Evolutionary conservation across 2,329 filamentous ascomycete genomes (phyloP), one percentile per base, ranked within the genome.

Genomic region (Orbilia oligospora): DNA sequence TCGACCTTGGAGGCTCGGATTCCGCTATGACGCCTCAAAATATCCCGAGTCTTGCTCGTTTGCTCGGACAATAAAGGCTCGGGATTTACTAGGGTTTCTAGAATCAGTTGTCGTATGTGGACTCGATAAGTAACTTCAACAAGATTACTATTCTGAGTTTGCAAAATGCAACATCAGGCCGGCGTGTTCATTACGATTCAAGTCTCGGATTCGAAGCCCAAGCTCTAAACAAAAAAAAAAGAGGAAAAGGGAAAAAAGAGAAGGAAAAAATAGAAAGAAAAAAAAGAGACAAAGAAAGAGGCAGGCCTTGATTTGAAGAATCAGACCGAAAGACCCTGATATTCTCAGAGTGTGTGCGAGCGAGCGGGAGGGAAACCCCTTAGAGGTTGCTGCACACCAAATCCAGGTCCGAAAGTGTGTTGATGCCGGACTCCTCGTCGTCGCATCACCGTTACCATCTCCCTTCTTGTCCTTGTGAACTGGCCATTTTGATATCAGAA

Each of bases 401-500:
- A 3, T 44, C 24, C 56, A 44, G 56, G 8, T 61, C 33, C 33
- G 36, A 51, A 63, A 73, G 63, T 68, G 71, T 64, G 71, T 75
- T 75, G 71, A 49, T n/a, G 16, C 33, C 24, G 46, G 27, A 30
- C 12, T 46, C 44, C 5, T 46, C n/a, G n/a, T 8, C 44, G 22
- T 46, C 24, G 27, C 33, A 56, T 56, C 48, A 24, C 8, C 8
- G 10, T 55, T 56, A 20, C 33, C 33, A 8, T 4, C 53, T 58
- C 16, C 36, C 27, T 27, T 53, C 24, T n/a, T n/a, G n/a, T n/a
- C 24, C 18, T 24, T 41, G 22, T 33, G 41, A 76, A 61, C 53
- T 48, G 49, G 36, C 46, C 56, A 76, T 64, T 12, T 56, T 76
- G 71, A 58, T 76, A 76, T 70, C 71, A 73, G 61, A 67, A 76